Evolutionary conservation across 441 rosid species (phyloP), one percentile per base, ranked within the genome.

Genomic region (Populus trichocarpa): DNA sequence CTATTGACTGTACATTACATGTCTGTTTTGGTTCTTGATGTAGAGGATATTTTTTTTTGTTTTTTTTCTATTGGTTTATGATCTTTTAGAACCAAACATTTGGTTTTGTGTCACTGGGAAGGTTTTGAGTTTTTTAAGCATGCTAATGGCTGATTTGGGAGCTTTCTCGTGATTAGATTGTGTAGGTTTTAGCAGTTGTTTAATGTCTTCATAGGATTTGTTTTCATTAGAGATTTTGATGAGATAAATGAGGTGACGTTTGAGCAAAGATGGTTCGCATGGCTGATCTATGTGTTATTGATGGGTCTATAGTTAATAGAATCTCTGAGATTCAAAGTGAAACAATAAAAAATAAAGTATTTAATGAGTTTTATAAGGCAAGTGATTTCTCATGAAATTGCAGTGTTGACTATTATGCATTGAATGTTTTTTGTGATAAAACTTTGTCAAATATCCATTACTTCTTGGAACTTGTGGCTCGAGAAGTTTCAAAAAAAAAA

Each of bases 401-500:
- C 16, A 13, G 20, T 26, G 13, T 20, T 33, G 42, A 65, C 10
- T 33, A 67, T 68, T 2, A 13, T 75, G 6, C 2, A n/a, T 57
- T n/a, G 14, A 67, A 36, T 61, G 77, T 50, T 76, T 38, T 59
- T 76, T 28, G 0, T 28, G 30, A 28, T 28, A 28, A 26, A n/a
- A 61, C 18, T 59, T 13, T 66, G 30, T 23, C 11, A 67, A 61
- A 46, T 38, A 42, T 53, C 6, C 67, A 70, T 77, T 67, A 13
- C 4, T 76, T 36, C 23, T 69, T 72, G 69, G 72, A 82, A 88
- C 88, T 33, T 89, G 75, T 91, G 95, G 92, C 93, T 90, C 26
- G 80, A 89, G 73, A 91, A 91, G 69, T 89, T 91, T 82, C 92
- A 85, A 65, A 89, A 88, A 72, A 91, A 89, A 88, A 72, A 91